phyloP scores from a whole-genome alignment of 73 alveolate genomes.

The Blepharisma japonicum region DNA sequence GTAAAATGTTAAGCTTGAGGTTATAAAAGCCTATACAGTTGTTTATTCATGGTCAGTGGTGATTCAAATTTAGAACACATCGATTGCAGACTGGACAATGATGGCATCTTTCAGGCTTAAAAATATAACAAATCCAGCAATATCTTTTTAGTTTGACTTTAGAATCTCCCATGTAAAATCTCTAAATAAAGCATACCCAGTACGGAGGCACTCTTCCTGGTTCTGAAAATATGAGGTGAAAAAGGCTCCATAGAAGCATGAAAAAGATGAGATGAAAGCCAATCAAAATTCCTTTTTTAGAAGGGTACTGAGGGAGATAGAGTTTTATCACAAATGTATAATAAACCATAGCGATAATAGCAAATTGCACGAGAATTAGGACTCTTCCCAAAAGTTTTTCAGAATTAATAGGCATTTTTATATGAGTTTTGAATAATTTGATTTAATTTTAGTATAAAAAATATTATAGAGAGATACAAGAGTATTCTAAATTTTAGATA shows the following conservation, averaged over 20 bases:
- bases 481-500: too few relatives aligned
- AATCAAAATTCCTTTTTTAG: constrained; percentile 39
- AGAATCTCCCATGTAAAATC: constrained; percentile 83
- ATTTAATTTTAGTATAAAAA: too few relatives aligned
- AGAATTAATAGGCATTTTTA: background rate
- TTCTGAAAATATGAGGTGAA: constrained; percentile 82
- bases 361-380: background rate
- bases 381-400: background rate
- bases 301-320: background rate
- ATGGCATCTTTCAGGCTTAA: constrained; percentile 60
- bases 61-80: constrained; percentile 48
- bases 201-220: constrained; percentile 96
- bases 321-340: background rate
- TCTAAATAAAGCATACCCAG: constrained; percentile 65
- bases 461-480: too few relatives aligned
- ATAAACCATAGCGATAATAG: background rate
- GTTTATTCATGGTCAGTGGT: constrained; percentile 58
- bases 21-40: constrained; percentile 53
- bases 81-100: constrained; percentile 51
- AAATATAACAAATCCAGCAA: constrained; percentile 86
- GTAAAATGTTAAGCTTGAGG: constrained; percentile 36
- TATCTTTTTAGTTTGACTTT: constrained; percentile 80
- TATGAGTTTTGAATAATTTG: background rate
- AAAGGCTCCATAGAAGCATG: constrained; percentile 82
- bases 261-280: constrained; percentile 68